Evolutionary conservation across 1,284 basidiomycete species (phyloP).

Genomic region (Inonotus hispidus): DNA sequence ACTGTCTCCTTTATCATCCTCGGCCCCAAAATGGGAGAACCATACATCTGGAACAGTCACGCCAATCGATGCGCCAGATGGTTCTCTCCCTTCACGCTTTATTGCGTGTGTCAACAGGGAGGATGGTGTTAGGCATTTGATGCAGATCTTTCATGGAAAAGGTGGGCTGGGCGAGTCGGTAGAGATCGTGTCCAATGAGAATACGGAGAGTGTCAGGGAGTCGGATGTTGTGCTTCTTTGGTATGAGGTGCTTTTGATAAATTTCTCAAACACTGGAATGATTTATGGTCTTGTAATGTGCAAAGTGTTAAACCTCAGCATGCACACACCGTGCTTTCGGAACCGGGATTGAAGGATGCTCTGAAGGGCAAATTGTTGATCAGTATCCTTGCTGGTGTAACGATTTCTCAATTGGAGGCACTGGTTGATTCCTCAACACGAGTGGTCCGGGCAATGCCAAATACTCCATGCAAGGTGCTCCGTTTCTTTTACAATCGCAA

Average conservation of each 20-base stretch:
- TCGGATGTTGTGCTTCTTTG: slow-evolving; percentile 87
- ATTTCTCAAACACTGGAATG: not conserved
- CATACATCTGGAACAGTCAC: slow-evolving; percentile 83
- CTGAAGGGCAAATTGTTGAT: slow-evolving; percentile 88
- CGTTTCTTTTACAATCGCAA: slow-evolving; percentile 21
- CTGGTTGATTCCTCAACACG: slow-evolving; percentile 77
- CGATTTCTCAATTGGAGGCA: slow-evolving; percentile 72
- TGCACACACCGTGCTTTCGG: slow-evolving; percentile 69
- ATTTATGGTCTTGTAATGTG: too few relatives aligned
- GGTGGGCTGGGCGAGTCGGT: slow-evolving; percentile 57
- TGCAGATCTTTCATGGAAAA: slow-evolving; percentile 54
- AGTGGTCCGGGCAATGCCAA: slow-evolving; percentile 97
- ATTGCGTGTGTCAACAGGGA: slow-evolving; percentile 84
- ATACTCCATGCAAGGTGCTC: slow-evolving; percentile 89
- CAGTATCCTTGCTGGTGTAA: slow-evolving; percentile 95
- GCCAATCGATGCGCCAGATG: slow-evolving; percentile 55
- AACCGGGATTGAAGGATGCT: slow-evolving; percentile 82
- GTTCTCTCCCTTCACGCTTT: slow-evolving; percentile 75
- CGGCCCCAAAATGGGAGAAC: slow-evolving; percentile 63
- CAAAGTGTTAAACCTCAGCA: slow-evolving; percentile 91
- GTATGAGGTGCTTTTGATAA: too few relatives aligned
- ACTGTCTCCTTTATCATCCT: slow-evolving; percentile 9
- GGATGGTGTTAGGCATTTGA: slow-evolving; percentile 73
- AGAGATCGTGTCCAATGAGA: slow-evolving; percentile 65
- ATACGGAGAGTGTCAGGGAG: slow-evolving; percentile 67